phyloP scores from a whole-genome alignment of 148 eudicot species.

The Pouteria glomerata region DNA sequence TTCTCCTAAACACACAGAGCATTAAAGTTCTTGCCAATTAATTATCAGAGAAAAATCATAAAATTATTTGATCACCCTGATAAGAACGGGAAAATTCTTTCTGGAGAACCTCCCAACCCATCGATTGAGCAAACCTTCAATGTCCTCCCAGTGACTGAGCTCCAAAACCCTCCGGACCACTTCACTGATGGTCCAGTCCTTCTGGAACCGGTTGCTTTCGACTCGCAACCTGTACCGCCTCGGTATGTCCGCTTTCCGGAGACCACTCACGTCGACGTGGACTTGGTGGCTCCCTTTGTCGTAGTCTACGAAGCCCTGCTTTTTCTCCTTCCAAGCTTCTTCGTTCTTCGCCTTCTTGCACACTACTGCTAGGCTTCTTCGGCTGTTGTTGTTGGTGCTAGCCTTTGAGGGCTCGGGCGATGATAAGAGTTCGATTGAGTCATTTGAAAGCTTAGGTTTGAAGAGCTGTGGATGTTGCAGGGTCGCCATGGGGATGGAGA shows the following conservation, averaged over 20 bases:
- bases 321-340: slow-evolving; percentile 51
- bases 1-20: no score
- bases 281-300: slow-evolving; percentile 56
- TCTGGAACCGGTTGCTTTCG: slow-evolving; percentile 68
- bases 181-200: slow-evolving; percentile 72
- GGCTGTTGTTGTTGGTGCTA: not conserved
- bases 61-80: slow-evolving; percentile 35
- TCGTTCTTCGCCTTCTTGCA: slow-evolving; percentile 29
- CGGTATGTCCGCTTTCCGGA: slow-evolving; percentile 58
- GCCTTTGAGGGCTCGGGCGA: slow-evolving; percentile 2
- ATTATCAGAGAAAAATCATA: not conserved
- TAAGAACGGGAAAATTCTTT: slow-evolving; percentile 73
- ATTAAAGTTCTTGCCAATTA: not conserved
- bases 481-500: slow-evolving; percentile 11
- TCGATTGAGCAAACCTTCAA: slow-evolving; percentile 64
- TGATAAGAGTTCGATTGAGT: slow-evolving; percentile 3
- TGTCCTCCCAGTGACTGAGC: slow-evolving; percentile 41
- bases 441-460: slow-evolving; percentile 12
- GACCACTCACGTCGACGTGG: slow-evolving; percentile 46
- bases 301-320: slow-evolving; percentile 58
- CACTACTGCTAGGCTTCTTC: slow-evolving; percentile 8
- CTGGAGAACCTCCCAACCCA: slow-evolving; percentile 89
- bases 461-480: slow-evolving; percentile 7
- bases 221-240: slow-evolving; percentile 49
- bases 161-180: slow-evolving; percentile 48